Evolutionary conservation across 257 asterid genomes (phyloP), one percentile per base, ranked within the genome.

Genomic region (Jaltomata sinuosa): DNA sequence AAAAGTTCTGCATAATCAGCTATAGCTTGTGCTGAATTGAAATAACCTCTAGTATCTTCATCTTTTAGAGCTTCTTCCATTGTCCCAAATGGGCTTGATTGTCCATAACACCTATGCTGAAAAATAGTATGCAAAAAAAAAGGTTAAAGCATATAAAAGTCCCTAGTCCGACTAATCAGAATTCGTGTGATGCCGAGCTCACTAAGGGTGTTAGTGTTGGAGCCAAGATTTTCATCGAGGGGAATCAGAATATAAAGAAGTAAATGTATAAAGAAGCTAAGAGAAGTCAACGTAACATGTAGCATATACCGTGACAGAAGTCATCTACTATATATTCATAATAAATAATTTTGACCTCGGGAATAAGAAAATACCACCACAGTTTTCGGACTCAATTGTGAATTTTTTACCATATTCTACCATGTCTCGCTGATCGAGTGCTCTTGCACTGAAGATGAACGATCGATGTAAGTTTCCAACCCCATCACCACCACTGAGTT

Each of bases 1-100:
- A 94, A 54, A 11, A 95, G 84, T 62, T 92, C 91, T 22, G 97
- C 97, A 84, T 90, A 94, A 90, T 93, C 98, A 53, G 98, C 97
- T 54, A 95, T 14, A 32, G 98, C 98, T 87, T 94, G 97, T 80
- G 94, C 97, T 3, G 98, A 94, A 83, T 82, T 94, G 19, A 95
- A 93, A 89, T 92, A 95, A 0, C 98, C 98, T 21, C 97, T 91
- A 32, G 40, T 79, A 2, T 89, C 88, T 0, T 81, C 77, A 84
- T 94, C 89, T 10, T 83, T 68, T 90, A 90, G 11, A 6, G 92
- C 93, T 77, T 86, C 77, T 31, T 92, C 86, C 87, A 89, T 85
- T 11, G 91, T 15, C 84, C 92, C 96, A 21, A 85, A 89, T 2
- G 98, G 98, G 42, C 64, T 29, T 38, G 98, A 94, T 49, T 91